A percentile compares a stretch with the other conserved stretches of the same genome.
Evolutionary conservation across 1,139 yeast species (phyloP).

Genomic region (Yamadazyma kanchanaburiensis): DNA sequence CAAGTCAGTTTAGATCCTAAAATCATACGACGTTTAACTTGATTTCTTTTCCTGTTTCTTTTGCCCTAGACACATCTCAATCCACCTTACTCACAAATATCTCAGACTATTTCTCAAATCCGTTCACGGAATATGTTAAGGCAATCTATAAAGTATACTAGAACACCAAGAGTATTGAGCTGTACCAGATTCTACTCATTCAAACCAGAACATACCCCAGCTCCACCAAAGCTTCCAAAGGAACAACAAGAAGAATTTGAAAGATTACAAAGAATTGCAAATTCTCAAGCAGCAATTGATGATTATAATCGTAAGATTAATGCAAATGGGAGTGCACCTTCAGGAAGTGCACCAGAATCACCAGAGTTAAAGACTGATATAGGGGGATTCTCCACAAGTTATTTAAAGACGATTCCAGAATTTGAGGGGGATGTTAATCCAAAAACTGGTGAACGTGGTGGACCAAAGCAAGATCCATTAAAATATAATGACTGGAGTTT

Average conservation of each 20-base stretch:
- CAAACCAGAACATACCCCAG: constrained; percentile 42
- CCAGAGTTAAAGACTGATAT: constrained; percentile 50
- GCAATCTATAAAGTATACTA: neutral
- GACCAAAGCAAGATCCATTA: constrained; percentile 98
- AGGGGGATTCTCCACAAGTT: constrained; percentile 67
- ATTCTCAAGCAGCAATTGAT: constrained; percentile 75
- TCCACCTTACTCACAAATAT: no score
- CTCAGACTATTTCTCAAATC: no score
- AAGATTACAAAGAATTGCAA: constrained; percentile 74
- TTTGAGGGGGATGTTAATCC: constrained; percentile 96
- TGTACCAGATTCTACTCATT: constrained; percentile 12
- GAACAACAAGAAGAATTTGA: constrained; percentile 92
- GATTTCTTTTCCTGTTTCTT: no score
- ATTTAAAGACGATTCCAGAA: constrained; percentile 80
- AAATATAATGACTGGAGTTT: constrained; percentile 93
- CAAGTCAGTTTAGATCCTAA: no score
- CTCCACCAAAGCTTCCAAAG: constrained; percentile 82
- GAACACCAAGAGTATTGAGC: neutral
- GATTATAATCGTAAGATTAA: constrained; percentile 57
- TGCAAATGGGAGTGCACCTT: constrained; percentile 27
- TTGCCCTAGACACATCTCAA: no score
- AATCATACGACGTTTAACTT: no score
- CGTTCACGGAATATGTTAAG: no score
- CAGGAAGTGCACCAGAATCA: constrained; percentile 8
- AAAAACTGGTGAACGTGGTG: constrained; percentile 90